phyloP scores from a whole-genome alignment of 2,329 filamentous ascomycete genomes.

The Davidsoniella eucalypti region DNA sequence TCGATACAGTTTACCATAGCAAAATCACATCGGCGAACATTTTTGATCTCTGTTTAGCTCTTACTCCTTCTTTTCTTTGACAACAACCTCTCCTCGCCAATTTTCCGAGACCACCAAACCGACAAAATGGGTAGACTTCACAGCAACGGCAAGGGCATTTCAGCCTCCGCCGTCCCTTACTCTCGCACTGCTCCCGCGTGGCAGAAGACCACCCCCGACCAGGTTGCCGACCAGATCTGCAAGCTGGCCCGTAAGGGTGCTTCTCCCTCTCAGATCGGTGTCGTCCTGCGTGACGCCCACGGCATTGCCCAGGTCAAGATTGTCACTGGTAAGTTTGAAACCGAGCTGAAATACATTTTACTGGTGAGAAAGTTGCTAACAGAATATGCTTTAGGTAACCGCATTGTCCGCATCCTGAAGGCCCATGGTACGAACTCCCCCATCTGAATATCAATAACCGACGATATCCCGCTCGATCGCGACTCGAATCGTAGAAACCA shows the following conservation, averaged over 20 bases:
- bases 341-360: background rate
- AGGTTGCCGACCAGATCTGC: conserved; percentile 98
- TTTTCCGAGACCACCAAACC: conserved; percentile 23
- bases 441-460: conserved; percentile 15
- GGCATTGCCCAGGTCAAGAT: conserved; percentile 96
- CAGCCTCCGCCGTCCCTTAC: conserved; percentile 89
- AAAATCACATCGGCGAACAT: conserved; percentile 7
- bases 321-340: conserved; percentile 62
- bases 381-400: conserved; percentile 58
- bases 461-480: conserved; percentile 18
- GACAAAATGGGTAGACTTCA: conserved; percentile 91
- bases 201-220: conserved; percentile 97
- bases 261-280: conserved; percentile 97
- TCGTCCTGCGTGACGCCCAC: conserved; percentile 94
- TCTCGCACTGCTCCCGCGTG: conserved; percentile 82
- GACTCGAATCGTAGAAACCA: conserved; percentile 10
- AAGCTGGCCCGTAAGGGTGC: conserved; percentile 98
- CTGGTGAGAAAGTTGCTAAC: conserved; percentile 22
- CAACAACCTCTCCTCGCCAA: conserved; percentile 10
- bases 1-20: background rate
- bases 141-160: conserved; percentile 99
- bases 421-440: conserved; percentile 66
- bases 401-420: conserved; percentile 99
- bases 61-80: conserved; percentile 12
- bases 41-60: conserved; percentile 6